phyloP scores from a whole-genome alignment of 148 eudicot species.

The Nepenthes mirabilis region DNA sequence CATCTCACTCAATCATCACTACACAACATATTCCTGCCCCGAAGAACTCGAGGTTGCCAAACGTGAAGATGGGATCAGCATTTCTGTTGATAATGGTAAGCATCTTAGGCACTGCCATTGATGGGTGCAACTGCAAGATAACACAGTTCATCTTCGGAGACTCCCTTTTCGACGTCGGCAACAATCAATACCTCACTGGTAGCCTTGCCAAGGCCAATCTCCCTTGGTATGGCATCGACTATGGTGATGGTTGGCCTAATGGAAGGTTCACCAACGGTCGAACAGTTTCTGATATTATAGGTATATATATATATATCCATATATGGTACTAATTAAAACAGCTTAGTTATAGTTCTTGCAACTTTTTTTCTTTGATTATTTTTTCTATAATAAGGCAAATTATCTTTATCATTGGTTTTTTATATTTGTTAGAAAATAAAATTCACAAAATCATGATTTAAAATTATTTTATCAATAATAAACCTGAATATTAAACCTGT shows the following conservation, averaged over 20 bases:
- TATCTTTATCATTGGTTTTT: too few relatives aligned
- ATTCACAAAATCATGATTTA: too few relatives aligned
- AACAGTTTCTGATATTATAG: constrained; percentile 82
- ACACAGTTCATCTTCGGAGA: constrained; percentile 94
- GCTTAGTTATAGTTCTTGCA: too few relatives aligned
- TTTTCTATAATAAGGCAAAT: not conserved
- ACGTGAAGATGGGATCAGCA: too few relatives aligned
- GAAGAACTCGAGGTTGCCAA: too few relatives aligned
- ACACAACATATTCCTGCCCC: too few relatives aligned
- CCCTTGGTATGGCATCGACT: constrained; percentile 93
- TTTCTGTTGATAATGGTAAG: too few relatives aligned
- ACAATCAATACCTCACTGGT: constrained; percentile 49
- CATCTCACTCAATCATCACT: too few relatives aligned
- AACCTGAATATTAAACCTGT: too few relatives aligned
- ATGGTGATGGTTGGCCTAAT: constrained; percentile 79
- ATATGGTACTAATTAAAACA: too few relatives aligned
- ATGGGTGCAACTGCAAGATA: constrained; percentile 34
- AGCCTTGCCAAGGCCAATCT: constrained; percentile 72
- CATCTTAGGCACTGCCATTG: constrained; percentile 1
- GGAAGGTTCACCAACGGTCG: constrained; percentile 84
- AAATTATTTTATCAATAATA: too few relatives aligned
- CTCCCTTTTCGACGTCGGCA: constrained; percentile 84
- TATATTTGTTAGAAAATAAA: too few relatives aligned
- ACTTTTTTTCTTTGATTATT: not conserved
- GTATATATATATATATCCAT: constrained; percentile 15